Evolutionary conservation across 768 basidiomycete genomes (phyloP).

Genomic region (Suillus cothurnatus): DNA sequence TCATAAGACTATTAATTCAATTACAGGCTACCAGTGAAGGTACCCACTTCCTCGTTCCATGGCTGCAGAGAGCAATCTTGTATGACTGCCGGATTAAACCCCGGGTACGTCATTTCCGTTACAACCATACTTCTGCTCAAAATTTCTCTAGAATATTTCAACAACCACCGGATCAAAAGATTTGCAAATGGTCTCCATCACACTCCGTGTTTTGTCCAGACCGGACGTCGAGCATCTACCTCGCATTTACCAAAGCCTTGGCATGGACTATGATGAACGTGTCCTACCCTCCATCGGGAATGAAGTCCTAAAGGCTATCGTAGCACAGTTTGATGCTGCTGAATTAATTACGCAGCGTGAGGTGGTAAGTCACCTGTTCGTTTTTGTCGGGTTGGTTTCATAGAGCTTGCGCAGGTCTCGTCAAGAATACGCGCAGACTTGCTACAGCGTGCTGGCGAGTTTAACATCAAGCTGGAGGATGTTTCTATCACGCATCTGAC

Average conservation of each 20-base stretch:
- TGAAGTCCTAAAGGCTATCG: constrained; percentile 96
- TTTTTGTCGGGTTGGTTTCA: not conserved
- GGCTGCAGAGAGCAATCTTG: constrained; percentile 94
- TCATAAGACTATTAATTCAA: constrained; percentile 9
- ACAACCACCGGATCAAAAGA: constrained; percentile 99
- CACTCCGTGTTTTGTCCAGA: constrained; percentile 91
- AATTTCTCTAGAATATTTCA: constrained; percentile 81
- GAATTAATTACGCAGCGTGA: constrained; percentile 98
- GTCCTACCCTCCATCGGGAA: constrained; percentile 97
- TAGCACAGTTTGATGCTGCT: constrained; percentile 97
- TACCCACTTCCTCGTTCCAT: constrained; percentile 94
- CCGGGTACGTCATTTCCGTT: constrained; percentile 53
- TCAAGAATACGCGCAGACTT: constrained; percentile 92
- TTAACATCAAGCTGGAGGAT: constrained; percentile 94
- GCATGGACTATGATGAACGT: constrained; percentile 96
- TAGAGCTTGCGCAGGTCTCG: constrained; percentile 60
- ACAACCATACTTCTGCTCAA: constrained; percentile 10
- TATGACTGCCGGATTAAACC: constrained; percentile 99
- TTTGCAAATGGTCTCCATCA: constrained; percentile 97
- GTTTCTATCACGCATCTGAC: constrained; percentile 94
- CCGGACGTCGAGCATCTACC: constrained; percentile 88
- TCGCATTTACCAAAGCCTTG: constrained; percentile 93
- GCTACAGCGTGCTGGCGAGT: constrained; percentile 91
- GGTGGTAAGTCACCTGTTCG: constrained; percentile 60
- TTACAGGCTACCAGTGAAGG: constrained; percentile 85